These are phyloP conservation scores for Incumbomyces delicatus DNA, from an alignment of 2,329 filamentous ascomycete species.

Conservation along the genomic window DNA sequence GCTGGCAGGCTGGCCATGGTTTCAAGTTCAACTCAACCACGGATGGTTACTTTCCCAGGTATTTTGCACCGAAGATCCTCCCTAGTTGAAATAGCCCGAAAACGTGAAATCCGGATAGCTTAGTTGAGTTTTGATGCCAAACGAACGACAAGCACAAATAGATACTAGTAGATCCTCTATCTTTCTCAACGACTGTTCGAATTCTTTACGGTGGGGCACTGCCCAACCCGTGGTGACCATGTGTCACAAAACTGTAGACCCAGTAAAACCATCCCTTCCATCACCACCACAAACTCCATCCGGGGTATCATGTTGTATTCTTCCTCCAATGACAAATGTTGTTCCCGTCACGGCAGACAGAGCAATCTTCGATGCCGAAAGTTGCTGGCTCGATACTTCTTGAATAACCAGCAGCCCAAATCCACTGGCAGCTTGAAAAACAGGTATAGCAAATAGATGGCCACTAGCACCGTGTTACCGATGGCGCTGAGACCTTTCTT, in stretches of 20 bases:
- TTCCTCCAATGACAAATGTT: not conserved
- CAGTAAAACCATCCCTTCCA: not conserved
- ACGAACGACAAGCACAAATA: no score
- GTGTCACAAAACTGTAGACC: not conserved
- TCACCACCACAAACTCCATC: not conserved
- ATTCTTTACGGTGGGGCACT: no score
- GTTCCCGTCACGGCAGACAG: not conserved
- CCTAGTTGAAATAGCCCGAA: no score
- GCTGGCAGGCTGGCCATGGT: no score
- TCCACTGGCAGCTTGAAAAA: conserved; percentile 2
- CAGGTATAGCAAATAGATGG: conserved; percentile 4
- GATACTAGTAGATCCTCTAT: no score
- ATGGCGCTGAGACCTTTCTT: not conserved
- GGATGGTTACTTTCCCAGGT: no score
- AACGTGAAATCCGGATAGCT: no score
- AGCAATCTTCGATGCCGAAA: not conserved
- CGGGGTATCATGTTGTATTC: not conserved
- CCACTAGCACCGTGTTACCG: conserved; percentile 5
- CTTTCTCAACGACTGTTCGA: no score
- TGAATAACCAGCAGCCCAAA: not conserved
- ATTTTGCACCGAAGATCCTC: no score
- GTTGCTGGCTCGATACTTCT: not conserved
- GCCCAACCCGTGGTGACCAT: no score
- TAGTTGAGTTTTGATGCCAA: no score
- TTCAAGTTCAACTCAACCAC: no score